Base-by-base conservation (phyloP, 2,329 filamentous ascomycete genomes). In the Scedosporium minutisporum region DNA sequence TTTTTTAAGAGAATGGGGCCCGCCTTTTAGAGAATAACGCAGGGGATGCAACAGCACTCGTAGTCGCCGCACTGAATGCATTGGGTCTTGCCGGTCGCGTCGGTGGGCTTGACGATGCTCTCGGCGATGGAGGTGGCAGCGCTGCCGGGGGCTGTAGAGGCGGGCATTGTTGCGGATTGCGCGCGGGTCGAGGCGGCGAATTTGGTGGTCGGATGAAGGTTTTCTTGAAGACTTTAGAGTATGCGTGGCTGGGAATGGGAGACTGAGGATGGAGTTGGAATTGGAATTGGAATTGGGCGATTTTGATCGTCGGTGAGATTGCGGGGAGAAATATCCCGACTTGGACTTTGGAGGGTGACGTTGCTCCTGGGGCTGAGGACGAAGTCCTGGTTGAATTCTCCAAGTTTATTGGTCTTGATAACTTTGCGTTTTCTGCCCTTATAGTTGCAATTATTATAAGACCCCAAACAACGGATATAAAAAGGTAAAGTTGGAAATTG, bases 1-100 rank as follows among this genome's bases (percentile, higher is more conserved):
- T 16, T n/a, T 57, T 10, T 27, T 21, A 16, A 46, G 44, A 46
- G 6, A 16, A 46, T 10, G 2, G 6, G n/a, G 16, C 4, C 3
- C 25, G 21, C 55, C 23, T 14, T 18, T 21, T 55, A 48, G 42
- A 83, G 78, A 44, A 83, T 75, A 7, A 73, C 75, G 65, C 81
- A 84, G 23, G 79, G 77, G 64, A 84, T 81, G 68, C 81, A 84
- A 70, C 81, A 84, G 70, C 81, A 84, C 60, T 81, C 74, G 66
- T 74, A 78, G 44, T 76, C 79, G 65, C 77, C 80, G 66, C 80
- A 82, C 67, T 81, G 75, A 64, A 82, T 73, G 67, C 80, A 82
- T 63, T 75, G 77, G 1, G 78, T 79, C 69, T 78, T 76, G 55
- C 55, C 55, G 51, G 73, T 74, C 38, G 73, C 75, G 48, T 72